Evolutionary conservation across 805 yeast genomes (phyloP).

Genomic region (Myxozyma lipomycoides): DNA sequence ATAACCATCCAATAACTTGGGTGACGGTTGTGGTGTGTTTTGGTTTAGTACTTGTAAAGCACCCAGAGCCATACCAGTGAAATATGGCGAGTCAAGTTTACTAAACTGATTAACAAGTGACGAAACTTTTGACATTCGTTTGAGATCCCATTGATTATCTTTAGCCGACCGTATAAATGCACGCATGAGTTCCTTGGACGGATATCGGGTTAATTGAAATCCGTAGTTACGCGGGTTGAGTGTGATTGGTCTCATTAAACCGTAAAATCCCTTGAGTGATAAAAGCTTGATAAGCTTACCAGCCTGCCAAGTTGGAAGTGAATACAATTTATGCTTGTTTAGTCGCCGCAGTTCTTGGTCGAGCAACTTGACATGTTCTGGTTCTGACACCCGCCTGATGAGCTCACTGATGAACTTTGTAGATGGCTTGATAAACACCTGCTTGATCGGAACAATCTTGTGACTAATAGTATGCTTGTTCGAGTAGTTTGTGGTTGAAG

Average conservation of each 20-base stretch:
- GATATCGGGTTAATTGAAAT: background rate
- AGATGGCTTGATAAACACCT: constrained; percentile 4
- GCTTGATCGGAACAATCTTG: background rate
- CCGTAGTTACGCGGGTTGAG: constrained; percentile 1
- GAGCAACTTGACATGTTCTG: constrained; percentile 2
- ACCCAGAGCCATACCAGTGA: background rate
- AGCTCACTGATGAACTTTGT: constrained; percentile 1
- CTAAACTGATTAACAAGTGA: background rate
- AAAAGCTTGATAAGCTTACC: constrained; percentile 8
- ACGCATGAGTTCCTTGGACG: constrained; percentile 3
- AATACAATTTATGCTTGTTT: constrained; percentile 1
- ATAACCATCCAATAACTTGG: background rate
- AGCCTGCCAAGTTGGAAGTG: constrained; percentile 12
- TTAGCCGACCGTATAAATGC: background rate
- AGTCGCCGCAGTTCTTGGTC: constrained; percentile 4
- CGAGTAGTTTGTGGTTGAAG: background rate
- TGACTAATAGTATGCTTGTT: background rate
- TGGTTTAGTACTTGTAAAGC: background rate
- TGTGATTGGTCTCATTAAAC: background rate
- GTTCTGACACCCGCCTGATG: constrained; percentile 1
- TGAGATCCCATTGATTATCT: background rate
- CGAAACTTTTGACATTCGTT: background rate
- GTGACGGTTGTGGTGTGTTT: background rate
- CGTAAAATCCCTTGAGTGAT: constrained; percentile 6
- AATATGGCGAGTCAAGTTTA: background rate